A percentile compares a stretch with the other conserved stretches of the same genome.
Evolutionary conservation across 1,284 basidiomycete genomes (phyloP).

Genomic region (Rhodotorula sp.): DNA sequence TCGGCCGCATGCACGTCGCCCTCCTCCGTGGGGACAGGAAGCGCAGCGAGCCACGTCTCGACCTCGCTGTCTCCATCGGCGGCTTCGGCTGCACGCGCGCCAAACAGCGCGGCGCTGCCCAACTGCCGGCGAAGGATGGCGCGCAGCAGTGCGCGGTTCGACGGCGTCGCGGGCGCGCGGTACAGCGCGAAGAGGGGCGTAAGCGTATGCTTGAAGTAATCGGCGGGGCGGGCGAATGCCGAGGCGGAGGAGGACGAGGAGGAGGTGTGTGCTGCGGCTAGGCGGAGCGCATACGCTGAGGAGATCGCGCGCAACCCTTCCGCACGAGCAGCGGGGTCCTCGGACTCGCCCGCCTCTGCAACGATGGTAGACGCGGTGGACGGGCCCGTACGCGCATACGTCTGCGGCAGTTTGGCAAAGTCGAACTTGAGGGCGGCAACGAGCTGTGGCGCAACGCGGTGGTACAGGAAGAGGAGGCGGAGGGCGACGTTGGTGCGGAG

Average conservation of each 20-base stretch:
- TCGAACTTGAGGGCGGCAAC: constrained; percentile 42
- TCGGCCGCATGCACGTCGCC: neutral
- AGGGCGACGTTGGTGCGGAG: constrained; percentile 41
- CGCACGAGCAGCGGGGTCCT: neutral
- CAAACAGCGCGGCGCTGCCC: constrained; percentile 30
- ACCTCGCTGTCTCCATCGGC: constrained; percentile 8
- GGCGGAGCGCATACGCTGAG: constrained; percentile 38
- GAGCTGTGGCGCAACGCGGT: constrained; percentile 33
- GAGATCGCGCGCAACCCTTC: constrained; percentile 36
- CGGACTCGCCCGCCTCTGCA: neutral
- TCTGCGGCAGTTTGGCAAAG: constrained; percentile 39
- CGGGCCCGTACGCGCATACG: constrained; percentile 12
- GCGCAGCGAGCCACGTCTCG: constrained; percentile 28
- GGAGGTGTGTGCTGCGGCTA: constrained; percentile 33
- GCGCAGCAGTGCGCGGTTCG: constrained; percentile 30
- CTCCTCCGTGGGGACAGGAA: constrained; percentile 18
- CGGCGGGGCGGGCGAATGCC: constrained; percentile 16
- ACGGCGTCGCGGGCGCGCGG: constrained; percentile 25
- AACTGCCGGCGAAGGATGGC: constrained; percentile 32
- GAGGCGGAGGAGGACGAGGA: neutral
- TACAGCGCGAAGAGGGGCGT: constrained; percentile 37
- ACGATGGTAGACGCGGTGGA: neutral
- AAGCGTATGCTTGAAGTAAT: constrained; percentile 38
- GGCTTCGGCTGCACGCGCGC: neutral
- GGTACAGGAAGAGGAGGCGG: constrained; percentile 40